A percentile compares a stretch with the other conserved stretches of the same genome.
These are phyloP conservation scores for Exobasidium cylindrosporum DNA, from an alignment of 1,284 basidiomycete genomes.

Conservation along the genomic window DNA sequence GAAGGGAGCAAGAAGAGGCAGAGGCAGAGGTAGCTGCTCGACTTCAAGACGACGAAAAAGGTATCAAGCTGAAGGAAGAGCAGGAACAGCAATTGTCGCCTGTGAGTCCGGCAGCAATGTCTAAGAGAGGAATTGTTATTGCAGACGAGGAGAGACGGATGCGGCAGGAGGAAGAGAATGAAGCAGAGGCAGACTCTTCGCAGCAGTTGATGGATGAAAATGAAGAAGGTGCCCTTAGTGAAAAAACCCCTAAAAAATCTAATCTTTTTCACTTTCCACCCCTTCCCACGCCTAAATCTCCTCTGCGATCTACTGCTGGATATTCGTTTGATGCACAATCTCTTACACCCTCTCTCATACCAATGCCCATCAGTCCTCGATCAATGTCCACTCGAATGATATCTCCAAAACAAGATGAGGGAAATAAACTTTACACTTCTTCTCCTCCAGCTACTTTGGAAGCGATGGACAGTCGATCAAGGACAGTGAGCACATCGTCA, in stretches of 20 bases:
- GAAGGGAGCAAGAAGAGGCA: conserved; percentile 26
- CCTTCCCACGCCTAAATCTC: background rate
- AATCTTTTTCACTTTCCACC: background rate
- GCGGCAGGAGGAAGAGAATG: background rate
- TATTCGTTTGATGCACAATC: background rate
- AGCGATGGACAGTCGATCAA: background rate
- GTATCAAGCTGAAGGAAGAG: background rate
- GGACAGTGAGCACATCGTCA: conserved; percentile 2
- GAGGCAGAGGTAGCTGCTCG: conserved; percentile 16
- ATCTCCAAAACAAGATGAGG: background rate
- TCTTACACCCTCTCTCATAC: background rate
- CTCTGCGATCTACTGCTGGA: background rate
- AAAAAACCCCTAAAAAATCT: background rate
- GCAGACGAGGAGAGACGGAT: background rate
- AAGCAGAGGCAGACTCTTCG: background rate
- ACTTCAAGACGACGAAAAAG: background rate
- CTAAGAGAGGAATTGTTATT: background rate
- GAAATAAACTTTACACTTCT: background rate
- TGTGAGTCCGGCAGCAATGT: background rate
- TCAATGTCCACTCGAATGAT: background rate
- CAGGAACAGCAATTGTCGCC: background rate
- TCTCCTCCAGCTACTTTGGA: background rate
- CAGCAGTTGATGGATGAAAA: background rate
- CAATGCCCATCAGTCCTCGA: background rate
- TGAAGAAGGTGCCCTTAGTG: background rate